Evolutionary conservation across 2,329 filamentous ascomycete genomes (phyloP).

Genomic region (Xylaria sp.): DNA sequence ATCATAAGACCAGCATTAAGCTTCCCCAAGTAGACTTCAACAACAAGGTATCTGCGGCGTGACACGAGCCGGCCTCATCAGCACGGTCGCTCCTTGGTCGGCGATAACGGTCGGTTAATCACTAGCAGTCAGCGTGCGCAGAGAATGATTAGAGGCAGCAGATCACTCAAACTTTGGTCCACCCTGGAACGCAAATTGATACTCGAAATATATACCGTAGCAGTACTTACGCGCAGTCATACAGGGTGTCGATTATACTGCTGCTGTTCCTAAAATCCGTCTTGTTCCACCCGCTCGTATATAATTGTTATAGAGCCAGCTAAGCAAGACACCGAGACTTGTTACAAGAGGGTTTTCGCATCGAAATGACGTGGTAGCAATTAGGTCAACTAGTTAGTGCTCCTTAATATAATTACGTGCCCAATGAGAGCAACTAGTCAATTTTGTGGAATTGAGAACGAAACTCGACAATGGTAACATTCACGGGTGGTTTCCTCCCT

Average conservation of each 20-base stretch:
- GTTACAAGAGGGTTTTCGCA: neutral
- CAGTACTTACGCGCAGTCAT: neutral
- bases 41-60: neutral
- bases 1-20: conserved; percentile 19
- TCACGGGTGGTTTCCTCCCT: too few relatives aligned
- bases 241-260: neutral
- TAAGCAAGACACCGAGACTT: neutral
- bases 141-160: neutral
- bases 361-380: neutral
- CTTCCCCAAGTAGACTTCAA: neutral
- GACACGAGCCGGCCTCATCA: neutral
- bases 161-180: neutral
- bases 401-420: neutral
- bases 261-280: neutral
- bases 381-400: neutral
- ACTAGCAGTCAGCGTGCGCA: neutral
- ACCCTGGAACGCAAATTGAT: conserved; percentile 14
- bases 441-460: neutral
- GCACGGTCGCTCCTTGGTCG: neutral
- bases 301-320: neutral
- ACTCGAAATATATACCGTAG: conserved; percentile 17
- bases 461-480: too few relatives aligned
- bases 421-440: neutral
- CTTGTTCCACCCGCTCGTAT: neutral
- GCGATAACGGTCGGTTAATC: neutral